Evolutionary conservation across 2,329 filamentous ascomycete genomes (phyloP).

Genomic region (Ophioceras dolichostomum): DNA sequence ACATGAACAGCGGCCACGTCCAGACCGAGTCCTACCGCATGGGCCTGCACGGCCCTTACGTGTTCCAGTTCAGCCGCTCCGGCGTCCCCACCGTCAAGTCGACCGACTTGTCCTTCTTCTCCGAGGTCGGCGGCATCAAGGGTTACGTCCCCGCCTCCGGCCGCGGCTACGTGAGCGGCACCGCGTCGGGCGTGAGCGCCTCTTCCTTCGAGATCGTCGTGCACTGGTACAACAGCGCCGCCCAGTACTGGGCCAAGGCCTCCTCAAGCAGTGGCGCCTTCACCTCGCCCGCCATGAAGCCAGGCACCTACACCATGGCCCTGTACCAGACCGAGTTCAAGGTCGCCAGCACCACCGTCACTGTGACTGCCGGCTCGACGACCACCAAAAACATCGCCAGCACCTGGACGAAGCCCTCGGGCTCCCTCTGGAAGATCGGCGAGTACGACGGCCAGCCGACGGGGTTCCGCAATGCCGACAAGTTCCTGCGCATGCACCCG

Average conservation of each 20-base stretch:
- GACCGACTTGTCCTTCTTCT: slow-evolving; percentile 47
- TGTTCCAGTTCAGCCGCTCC: slow-evolving; percentile 45
- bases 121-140: slow-evolving; percentile 34
- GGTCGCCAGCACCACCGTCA: slow-evolving; percentile 34
- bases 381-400: slow-evolving; percentile 36
- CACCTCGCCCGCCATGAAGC: slow-evolving; percentile 53
- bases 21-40: slow-evolving; percentile 49
- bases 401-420: slow-evolving; percentile 28
- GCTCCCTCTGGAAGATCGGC: slow-evolving; percentile 50
- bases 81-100: slow-evolving; percentile 33
- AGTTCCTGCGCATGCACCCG: slow-evolving; percentile 57
- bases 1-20: slow-evolving; percentile 55
- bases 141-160: slow-evolving; percentile 43
- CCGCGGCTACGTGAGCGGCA: slow-evolving; percentile 49
- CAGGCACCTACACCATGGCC: slow-evolving; percentile 56
- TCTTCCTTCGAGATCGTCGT: slow-evolving; percentile 42
- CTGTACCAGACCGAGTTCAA: slow-evolving; percentile 48
- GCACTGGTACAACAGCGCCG: slow-evolving; percentile 51
- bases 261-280: slow-evolving; percentile 37
- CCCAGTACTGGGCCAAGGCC: slow-evolving; percentile 54
- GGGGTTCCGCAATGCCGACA: slow-evolving; percentile 55
- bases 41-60: slow-evolving; percentile 55
- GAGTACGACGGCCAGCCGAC: slow-evolving; percentile 52
- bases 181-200: slow-evolving; percentile 38
- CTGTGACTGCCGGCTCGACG: slow-evolving; percentile 36